Evolutionary conservation across 83 land plant species (phyloP).

Genomic region (Picea mariana): DNA sequence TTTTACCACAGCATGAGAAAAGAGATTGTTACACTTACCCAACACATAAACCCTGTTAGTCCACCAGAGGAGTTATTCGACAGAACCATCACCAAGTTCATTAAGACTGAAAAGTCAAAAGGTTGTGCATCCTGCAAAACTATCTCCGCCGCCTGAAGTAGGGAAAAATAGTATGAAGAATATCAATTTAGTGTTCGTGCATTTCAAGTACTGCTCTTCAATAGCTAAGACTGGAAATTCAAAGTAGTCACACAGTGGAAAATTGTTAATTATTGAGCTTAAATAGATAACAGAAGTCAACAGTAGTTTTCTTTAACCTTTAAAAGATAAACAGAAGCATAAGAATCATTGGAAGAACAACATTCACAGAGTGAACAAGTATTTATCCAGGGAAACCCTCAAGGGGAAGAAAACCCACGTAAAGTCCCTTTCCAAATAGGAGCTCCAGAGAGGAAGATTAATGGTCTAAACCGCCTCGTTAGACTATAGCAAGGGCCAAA

Average conservation of each 20-base stretch:
- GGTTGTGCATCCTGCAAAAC: constrained; percentile 54
- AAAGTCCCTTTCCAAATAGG: too few relatives aligned
- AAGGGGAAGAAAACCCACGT: too few relatives aligned
- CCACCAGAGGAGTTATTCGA: constrained; percentile 27
- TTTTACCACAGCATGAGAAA: background rate
- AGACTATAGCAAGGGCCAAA: too few relatives aligned
- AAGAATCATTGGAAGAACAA: too few relatives aligned
- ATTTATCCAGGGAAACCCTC: too few relatives aligned
- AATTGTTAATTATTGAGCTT: too few relatives aligned
- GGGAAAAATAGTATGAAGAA: background rate
- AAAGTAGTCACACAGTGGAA: background rate
- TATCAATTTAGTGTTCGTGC: background rate
- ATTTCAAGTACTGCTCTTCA: background rate
- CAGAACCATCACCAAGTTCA: constrained; percentile 57
- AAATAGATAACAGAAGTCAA: too few relatives aligned
- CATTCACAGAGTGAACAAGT: too few relatives aligned
- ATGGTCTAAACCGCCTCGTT: too few relatives aligned
- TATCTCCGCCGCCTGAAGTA: constrained; percentile 71
- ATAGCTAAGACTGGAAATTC: background rate
- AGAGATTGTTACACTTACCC: constrained; percentile 31
- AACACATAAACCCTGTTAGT: constrained; percentile 53
- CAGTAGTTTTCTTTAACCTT: too few relatives aligned
- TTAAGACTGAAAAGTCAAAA: constrained; percentile 63
- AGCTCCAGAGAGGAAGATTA: too few relatives aligned
- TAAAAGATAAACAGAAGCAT: too few relatives aligned